phyloP scores from a whole-genome alignment of 2,329 filamentous ascomycete genomes.

The Eurotiales sp. region DNA sequence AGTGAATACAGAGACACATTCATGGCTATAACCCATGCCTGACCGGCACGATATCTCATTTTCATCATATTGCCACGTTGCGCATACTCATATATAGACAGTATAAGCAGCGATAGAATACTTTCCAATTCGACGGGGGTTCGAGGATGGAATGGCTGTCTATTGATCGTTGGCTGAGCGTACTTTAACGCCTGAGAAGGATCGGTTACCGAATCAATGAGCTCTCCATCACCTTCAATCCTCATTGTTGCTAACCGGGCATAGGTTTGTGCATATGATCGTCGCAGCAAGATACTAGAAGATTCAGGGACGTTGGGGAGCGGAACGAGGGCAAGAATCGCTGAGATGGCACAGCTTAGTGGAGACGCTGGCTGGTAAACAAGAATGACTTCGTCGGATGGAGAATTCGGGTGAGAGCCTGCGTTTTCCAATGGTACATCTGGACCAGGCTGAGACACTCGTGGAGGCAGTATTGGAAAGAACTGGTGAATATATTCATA shows the following conservation, averaged over 20 bases:
- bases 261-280: conserved; percentile 38
- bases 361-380: conserved; percentile 40
- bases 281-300: conserved; percentile 32
- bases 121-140: conserved; percentile 40
- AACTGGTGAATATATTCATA: conserved; percentile 46
- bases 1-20: conserved; percentile 41
- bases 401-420: conserved; percentile 26
- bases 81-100: conserved; percentile 45
- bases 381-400: conserved; percentile 29
- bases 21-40: conserved; percentile 41
- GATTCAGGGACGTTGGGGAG: conserved; percentile 38
- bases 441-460: conserved; percentile 24
- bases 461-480: conserved; percentile 43
- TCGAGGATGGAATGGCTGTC: conserved; percentile 36
- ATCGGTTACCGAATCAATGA: conserved; percentile 36
- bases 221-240: conserved; percentile 42
- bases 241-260: conserved; percentile 36
- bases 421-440: conserved; percentile 33
- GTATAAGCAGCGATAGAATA: conserved; percentile 38
- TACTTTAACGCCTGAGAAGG: conserved; percentile 39
- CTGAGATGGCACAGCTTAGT: conserved; percentile 41
- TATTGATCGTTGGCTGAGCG: conserved; percentile 27
- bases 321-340: conserved; percentile 41
- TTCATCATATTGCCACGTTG: conserved; percentile 45
- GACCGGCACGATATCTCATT: conserved; percentile 44